These are phyloP conservation scores for Hypsizygus ulmarius DNA, from an alignment of 1,284 basidiomycete genomes.

Conservation along the genomic window DNA sequence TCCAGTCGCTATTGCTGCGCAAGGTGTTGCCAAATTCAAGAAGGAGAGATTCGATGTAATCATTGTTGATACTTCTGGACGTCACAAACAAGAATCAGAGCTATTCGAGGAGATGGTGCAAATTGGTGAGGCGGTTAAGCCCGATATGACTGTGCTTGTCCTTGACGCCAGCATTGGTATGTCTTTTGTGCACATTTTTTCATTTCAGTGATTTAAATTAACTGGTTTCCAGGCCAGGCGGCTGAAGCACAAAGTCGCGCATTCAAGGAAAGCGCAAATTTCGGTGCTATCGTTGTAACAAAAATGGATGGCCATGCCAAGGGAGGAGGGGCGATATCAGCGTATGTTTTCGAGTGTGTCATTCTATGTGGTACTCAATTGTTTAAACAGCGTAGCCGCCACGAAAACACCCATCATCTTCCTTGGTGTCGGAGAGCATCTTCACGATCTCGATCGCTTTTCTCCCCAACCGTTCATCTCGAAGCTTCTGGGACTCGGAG, in stretches of 20 bases:
- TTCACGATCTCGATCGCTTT: constrained; percentile 95
- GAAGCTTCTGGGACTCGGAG: constrained; percentile 93
- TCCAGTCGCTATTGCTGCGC: constrained; percentile 90
- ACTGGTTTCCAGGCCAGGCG: constrained; percentile 75
- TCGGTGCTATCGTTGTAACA: constrained; percentile 98
- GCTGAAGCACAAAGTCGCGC: constrained; percentile 95
- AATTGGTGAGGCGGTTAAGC: constrained; percentile 90
- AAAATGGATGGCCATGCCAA: constrained; percentile 99
- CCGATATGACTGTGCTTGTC: constrained; percentile 89
- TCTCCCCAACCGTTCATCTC: constrained; percentile 97
- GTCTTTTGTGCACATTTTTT: constrained; percentile 4
- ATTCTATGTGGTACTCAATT: constrained; percentile 9
- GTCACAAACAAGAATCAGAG: constrained; percentile 97
- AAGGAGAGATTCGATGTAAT: constrained; percentile 98
- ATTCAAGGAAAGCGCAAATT: constrained; percentile 97
- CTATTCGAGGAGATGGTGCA: constrained; percentile 98
- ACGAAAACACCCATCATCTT: constrained; percentile 99
- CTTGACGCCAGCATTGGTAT: constrained; percentile 85
- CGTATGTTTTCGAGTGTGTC: constrained; percentile 55
- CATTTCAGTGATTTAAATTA: not conserved
- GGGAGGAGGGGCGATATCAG: constrained; percentile 98
- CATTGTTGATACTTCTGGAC: constrained; percentile 97
- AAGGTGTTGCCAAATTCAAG: constrained; percentile 96
- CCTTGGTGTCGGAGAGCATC: constrained; percentile 95
- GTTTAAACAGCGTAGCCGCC: constrained; percentile 78